phyloP scores from a whole-genome alignment of 1,284 basidiomycete genomes.

The Ustilago sp. region DNA sequence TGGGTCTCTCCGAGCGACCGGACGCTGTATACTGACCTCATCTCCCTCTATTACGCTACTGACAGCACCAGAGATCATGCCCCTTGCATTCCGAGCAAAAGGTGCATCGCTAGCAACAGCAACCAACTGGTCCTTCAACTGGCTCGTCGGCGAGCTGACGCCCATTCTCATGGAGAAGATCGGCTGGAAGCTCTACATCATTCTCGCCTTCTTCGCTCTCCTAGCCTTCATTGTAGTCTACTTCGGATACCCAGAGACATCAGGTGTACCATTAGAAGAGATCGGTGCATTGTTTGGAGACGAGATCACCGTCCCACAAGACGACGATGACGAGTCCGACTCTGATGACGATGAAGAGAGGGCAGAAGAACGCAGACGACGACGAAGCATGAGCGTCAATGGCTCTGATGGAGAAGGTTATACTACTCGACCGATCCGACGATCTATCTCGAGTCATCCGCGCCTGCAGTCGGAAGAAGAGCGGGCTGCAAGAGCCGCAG shows the following conservation, averaged over 20 bases:
- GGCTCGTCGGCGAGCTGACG: slow-evolving; percentile 87
- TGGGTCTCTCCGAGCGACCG: no score
- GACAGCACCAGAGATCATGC: slow-evolving; percentile 76
- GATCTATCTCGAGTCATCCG: slow-evolving; percentile 70
- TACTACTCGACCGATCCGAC: slow-evolving; percentile 57
- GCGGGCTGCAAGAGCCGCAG: slow-evolving; percentile 75
- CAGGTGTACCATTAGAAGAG: slow-evolving; percentile 73
- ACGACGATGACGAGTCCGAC: slow-evolving; percentile 43
- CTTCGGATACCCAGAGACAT: slow-evolving; percentile 76
- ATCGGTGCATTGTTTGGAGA: slow-evolving; percentile 72
- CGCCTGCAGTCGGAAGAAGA: slow-evolving; percentile 78
- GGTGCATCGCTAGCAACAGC: slow-evolving; percentile 75
- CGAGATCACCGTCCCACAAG: slow-evolving; percentile 62
- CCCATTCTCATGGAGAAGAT: slow-evolving; percentile 90
- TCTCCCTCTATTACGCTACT: not conserved
- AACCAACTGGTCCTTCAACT: slow-evolving; percentile 75
- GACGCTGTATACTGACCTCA: not conserved
- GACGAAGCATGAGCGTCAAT: slow-evolving; percentile 23
- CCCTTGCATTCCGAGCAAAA: slow-evolving; percentile 74
- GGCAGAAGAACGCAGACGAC: slow-evolving; percentile 18
- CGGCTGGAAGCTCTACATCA: slow-evolving; percentile 91
- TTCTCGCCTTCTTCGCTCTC: slow-evolving; percentile 95
- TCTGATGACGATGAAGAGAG: slow-evolving; percentile 38
- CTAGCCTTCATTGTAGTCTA: slow-evolving; percentile 79
- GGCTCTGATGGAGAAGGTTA: slow-evolving; percentile 18